A percentile compares a stretch with the other conserved stretches of the same genome.
These are phyloP conservation scores for Candida peoriensis DNA, from an alignment of 805 yeast genomes.

Conservation along the genomic window DNA sequence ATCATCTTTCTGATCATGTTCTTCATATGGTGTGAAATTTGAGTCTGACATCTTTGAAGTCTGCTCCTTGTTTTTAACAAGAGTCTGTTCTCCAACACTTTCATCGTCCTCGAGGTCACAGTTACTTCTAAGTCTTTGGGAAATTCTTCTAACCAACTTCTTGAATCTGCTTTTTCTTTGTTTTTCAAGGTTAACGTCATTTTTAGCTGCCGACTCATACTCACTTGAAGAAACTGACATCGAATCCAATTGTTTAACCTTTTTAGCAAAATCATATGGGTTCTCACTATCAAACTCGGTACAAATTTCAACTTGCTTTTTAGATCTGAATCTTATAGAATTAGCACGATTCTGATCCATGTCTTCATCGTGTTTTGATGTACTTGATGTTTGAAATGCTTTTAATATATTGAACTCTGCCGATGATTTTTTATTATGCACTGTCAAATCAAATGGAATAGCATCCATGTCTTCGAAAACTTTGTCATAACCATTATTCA, in stretches of 20 bases:
- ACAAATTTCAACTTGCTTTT: conserved; percentile 2
- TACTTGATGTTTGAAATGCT: conserved; percentile 15
- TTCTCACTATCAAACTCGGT: conserved; percentile 12
- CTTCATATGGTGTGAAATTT: no score
- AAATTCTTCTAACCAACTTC: conserved; percentile 4
- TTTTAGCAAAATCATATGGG: conserved; percentile 19
- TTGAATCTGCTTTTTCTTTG: conserved; percentile 3
- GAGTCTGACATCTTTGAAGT: no score
- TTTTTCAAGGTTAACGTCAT: conserved; percentile 1
- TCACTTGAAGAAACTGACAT: conserved; percentile 9
- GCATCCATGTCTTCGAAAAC: conserved; percentile 22
- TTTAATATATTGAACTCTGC: conserved; percentile 9
- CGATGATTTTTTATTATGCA: conserved; percentile 8
- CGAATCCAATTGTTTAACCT: conserved; percentile 5
- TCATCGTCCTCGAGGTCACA: no score
- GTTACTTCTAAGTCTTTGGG: no score
- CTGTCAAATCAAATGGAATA: conserved; percentile 19
- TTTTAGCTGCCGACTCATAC: conserved; percentile 3
- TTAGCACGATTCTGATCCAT: conserved; percentile 1
- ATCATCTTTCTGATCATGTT: no score
- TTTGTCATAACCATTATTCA: conserved; percentile 16
- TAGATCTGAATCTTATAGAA: conserved; percentile 5
- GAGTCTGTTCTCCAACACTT: no score
- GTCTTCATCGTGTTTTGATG: conserved; percentile 4
- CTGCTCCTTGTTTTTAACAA: no score